Percentiles rank a stretch among this genome's conserved stretches.
Evolutionary conservation across 768 basidiomycete genomes (phyloP).

Genomic region (Suillus discolor): DNA sequence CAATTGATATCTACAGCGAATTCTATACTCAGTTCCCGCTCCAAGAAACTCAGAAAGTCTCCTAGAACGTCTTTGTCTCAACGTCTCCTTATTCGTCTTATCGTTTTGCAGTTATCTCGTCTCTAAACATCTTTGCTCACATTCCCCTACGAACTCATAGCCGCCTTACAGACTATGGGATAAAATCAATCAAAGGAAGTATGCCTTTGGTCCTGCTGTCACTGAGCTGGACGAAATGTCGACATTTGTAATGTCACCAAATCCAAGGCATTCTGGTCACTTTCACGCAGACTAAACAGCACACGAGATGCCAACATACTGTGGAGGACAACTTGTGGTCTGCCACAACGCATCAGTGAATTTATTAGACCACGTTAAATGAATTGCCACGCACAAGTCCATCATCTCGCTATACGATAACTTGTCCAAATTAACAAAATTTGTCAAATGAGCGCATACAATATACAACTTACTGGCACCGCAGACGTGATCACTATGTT

Average conservation of each 20-base stretch:
- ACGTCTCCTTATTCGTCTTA: no score
- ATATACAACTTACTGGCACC: background rate
- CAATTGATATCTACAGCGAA: no score
- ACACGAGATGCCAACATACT: constrained; percentile 3
- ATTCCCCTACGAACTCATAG: no score
- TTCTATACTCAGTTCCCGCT: no score
- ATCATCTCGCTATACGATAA: background rate
- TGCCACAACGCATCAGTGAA: background rate
- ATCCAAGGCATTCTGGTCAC: background rate
- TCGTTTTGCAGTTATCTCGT: no score
- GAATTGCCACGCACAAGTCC: background rate
- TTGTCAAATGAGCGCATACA: background rate
- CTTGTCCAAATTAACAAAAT: background rate
- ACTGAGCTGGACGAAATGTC: background rate
- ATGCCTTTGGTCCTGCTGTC: background rate
- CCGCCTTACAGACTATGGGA: no score
- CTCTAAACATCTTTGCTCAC: no score
- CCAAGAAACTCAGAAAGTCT: no score
- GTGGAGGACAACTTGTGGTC: background rate
- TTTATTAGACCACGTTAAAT: background rate
- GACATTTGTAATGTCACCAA: background rate
- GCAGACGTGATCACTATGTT: background rate
- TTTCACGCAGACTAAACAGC: background rate
- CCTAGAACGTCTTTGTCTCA: no score
- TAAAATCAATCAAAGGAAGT: background rate